These are phyloP conservation scores for Anisodus acutangulus DNA, from an alignment of 257 asterid species.

Conservation along the genomic window DNA sequence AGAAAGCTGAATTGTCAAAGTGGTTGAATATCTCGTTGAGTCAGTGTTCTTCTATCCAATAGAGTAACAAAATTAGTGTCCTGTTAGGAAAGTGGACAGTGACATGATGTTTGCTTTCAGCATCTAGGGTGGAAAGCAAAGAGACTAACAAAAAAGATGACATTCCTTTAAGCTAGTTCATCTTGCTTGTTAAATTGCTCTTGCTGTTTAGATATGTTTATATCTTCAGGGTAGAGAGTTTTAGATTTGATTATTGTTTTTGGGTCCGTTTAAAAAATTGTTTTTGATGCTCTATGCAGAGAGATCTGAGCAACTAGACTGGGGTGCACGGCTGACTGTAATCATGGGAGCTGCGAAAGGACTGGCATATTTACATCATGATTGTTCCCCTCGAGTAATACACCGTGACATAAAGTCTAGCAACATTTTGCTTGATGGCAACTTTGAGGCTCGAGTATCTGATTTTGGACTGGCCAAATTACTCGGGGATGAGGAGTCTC, in stretches of 20 bases:
- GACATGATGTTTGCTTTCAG: constrained; percentile 9
- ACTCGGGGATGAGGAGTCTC: constrained; percentile 92
- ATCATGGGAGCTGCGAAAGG: constrained; percentile 97
- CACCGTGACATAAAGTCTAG: constrained; percentile 96
- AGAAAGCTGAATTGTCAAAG: not conserved
- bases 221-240: constrained; percentile 19
- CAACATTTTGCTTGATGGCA: constrained; percentile 89
- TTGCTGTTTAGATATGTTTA: not conserved
- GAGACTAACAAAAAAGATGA: not conserved
- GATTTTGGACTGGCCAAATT: constrained; percentile 96
- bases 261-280: constrained; percentile 19
- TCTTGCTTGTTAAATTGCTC: constrained; percentile 14
- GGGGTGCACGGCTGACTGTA: constrained; percentile 88
- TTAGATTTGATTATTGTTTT: constrained; percentile 29
- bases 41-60: not conserved
- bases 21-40: constrained; percentile 7
- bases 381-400: constrained; percentile 90
- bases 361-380: constrained; percentile 93
- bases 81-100: constrained; percentile 14
- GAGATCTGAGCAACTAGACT: constrained; percentile 81
- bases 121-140: constrained; percentile 17
- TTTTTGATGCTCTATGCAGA: constrained; percentile 48
- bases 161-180: not conserved
- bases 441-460: constrained; percentile 90
- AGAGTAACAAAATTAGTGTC: not conserved